Evolutionary conservation across 345 rosid genomes (phyloP).

Genomic region (Linum trigynum): DNA sequence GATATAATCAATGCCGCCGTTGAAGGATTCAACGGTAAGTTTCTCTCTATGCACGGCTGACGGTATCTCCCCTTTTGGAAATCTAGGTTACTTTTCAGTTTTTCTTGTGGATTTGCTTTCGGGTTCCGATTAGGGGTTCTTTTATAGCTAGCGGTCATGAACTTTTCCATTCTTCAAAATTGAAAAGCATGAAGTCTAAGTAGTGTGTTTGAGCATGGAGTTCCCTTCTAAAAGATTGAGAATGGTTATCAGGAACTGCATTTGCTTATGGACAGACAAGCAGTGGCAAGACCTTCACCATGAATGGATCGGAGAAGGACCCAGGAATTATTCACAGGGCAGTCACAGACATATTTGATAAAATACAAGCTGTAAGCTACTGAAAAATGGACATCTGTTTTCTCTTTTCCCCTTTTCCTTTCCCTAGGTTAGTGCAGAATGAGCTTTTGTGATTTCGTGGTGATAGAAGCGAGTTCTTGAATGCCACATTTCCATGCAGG

Average conservation of each 20-base stretch:
- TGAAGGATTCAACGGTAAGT: conserved; percentile 74
- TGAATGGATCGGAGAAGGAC: conserved; percentile 81
- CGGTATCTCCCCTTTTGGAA: no score
- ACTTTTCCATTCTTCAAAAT: no score
- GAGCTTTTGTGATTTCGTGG: neutral
- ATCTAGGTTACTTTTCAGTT: no score
- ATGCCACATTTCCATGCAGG: conserved; percentile 31
- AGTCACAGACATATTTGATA: conserved; percentile 57
- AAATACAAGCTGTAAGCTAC: conserved; percentile 37
- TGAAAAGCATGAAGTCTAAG: no score
- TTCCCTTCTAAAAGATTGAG: neutral
- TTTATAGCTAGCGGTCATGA: no score
- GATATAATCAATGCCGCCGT: conserved; percentile 71
- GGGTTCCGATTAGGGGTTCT: no score
- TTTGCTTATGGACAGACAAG: conserved; percentile 99
- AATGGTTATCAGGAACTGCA: conserved; percentile 48
- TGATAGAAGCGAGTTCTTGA: neutral
- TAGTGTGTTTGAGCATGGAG: no score
- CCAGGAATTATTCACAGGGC: conserved; percentile 74
- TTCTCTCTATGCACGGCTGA: neutral
- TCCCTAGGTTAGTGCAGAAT: neutral
- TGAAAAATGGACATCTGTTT: neutral
- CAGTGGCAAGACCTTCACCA: conserved; percentile 95
- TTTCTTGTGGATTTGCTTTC: no score
- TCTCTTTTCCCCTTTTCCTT: no score